These are phyloP conservation scores for Antrodiella citrinella DNA, from an alignment of 768 basidiomycete species.

Conservation along the genomic window DNA sequence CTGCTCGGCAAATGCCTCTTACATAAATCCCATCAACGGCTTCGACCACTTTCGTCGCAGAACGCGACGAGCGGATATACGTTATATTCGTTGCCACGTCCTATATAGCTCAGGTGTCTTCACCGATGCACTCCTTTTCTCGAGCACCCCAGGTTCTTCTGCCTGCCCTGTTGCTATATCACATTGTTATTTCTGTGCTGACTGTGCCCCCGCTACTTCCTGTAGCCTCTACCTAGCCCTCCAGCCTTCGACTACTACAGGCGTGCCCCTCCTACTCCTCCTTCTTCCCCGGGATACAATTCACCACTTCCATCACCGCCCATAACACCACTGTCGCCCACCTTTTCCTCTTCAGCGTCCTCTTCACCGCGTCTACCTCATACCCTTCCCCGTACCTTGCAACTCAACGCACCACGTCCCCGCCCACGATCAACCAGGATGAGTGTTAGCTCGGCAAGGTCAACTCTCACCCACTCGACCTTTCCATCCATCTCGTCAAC, in stretches of 20 bases:
- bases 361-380: slow-evolving; percentile 8
- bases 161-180: background rate
- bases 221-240: slow-evolving; percentile 5
- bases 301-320: slow-evolving; percentile 3
- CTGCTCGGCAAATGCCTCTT: background rate
- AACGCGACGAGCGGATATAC: background rate
- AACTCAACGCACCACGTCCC: slow-evolving; percentile 4
- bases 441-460: slow-evolving; percentile 24
- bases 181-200: background rate
- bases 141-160: background rate
- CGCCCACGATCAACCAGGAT: slow-evolving; percentile 5
- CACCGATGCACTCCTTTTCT: background rate
- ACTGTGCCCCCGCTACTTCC: background rate
- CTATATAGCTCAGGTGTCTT: background rate
- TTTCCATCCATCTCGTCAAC: slow-evolving; percentile 23
- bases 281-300: slow-evolving; percentile 4
- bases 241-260: background rate
- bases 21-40: background rate
- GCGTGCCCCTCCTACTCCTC: slow-evolving; percentile 4
- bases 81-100: background rate
- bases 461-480: slow-evolving; percentile 19
- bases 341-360: slow-evolving; percentile 1
- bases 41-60: background rate
- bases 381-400: slow-evolving; percentile 1
- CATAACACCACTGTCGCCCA: background rate